These are phyloP conservation scores for Cafeteria roenbergensis DNA, from an alignment of 108 stramenopile species.

Conservation along the genomic window DNA sequence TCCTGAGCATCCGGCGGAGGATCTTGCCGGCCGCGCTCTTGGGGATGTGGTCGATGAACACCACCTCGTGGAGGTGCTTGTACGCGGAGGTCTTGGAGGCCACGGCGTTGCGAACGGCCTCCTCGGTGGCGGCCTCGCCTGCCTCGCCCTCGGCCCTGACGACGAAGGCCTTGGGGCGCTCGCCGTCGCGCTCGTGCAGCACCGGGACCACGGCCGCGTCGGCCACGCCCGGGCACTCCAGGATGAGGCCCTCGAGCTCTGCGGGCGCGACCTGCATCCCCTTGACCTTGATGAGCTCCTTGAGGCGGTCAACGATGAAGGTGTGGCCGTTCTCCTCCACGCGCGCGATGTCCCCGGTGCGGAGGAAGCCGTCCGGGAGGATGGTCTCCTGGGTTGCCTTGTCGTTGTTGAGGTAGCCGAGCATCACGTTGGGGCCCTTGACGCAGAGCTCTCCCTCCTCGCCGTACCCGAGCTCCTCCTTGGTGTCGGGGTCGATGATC, in stretches of 20 bases:
- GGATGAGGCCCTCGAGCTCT: slow-evolving; percentile 73
- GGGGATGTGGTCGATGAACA: slow-evolving; percentile 65
- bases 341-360: slow-evolving; percentile 67
- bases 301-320: slow-evolving; percentile 69
- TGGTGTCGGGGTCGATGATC: slow-evolving; percentile 58
- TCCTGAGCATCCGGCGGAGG: slow-evolving; percentile 53
- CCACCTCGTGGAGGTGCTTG: slow-evolving; percentile 65
- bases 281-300: slow-evolving; percentile 84
- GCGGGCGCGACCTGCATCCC: slow-evolving; percentile 82
- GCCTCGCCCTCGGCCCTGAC: slow-evolving; percentile 40
- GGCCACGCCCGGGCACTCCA: slow-evolving; percentile 55
- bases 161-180: slow-evolving; percentile 72
- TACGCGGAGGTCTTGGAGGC: slow-evolving; percentile 62
- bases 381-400: neutral
- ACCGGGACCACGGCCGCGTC: slow-evolving; percentile 72
- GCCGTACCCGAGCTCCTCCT: slow-evolving; percentile 46
- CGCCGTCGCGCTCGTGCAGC: slow-evolving; percentile 58
- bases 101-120: slow-evolving; percentile 62
- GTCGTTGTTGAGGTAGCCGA: slow-evolving; percentile 51
- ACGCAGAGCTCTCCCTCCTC: slow-evolving; percentile 63
- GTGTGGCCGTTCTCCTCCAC: slow-evolving; percentile 73
- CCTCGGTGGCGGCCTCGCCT: slow-evolving; percentile 30
- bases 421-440: slow-evolving; percentile 65
- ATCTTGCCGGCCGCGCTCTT: slow-evolving; percentile 78
- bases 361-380: slow-evolving; percentile 52